Conservation (phyloP, 2,329 filamentous ascomycete genomes). For the Monosporascus sp. region DNA sequence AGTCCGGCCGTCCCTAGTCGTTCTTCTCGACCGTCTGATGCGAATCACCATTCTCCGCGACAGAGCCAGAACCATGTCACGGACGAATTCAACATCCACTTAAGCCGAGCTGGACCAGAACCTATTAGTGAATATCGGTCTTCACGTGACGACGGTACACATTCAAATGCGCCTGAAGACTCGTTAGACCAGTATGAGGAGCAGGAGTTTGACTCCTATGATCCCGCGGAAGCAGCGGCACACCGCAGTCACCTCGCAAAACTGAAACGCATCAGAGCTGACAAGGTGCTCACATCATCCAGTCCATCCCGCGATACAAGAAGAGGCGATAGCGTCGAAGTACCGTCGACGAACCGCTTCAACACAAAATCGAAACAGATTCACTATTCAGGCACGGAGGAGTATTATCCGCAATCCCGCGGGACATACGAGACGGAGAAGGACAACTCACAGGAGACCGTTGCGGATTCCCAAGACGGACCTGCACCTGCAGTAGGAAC, state of each 20-base stretch:
- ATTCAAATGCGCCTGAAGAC: constrained; percentile 6
- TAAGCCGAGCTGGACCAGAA: constrained; percentile 13
- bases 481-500: constrained; percentile 2
- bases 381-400: constrained; percentile 3
- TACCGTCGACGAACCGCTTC: constrained; percentile 24
- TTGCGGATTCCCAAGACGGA: constrained; percentile 24
- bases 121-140: constrained; percentile 23
- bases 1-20: constrained; percentile 30
- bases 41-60: constrained; percentile 9
- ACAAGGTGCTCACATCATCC: constrained; percentile 20
- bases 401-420: constrained; percentile 9
- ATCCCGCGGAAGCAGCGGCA: constrained; percentile 14
- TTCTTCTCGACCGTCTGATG: constrained; percentile 15
- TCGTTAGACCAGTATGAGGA: constrained; percentile 13
- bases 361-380: constrained; percentile 6
- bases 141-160: constrained; percentile 11
- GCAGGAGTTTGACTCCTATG: constrained; percentile 19
- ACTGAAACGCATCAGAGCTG: constrained; percentile 19
- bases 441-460: constrained; percentile 23
- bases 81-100: constrained; percentile 3
- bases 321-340: constrained; percentile 19
- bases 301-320: constrained; percentile 13
- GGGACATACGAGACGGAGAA: constrained; percentile 11
- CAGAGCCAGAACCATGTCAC: constrained; percentile 5
- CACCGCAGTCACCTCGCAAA: constrained; percentile 19